Evolutionary conservation across 169 alveolate species (phyloP).

Genomic region (Plasmodium knowlesi): DNA sequence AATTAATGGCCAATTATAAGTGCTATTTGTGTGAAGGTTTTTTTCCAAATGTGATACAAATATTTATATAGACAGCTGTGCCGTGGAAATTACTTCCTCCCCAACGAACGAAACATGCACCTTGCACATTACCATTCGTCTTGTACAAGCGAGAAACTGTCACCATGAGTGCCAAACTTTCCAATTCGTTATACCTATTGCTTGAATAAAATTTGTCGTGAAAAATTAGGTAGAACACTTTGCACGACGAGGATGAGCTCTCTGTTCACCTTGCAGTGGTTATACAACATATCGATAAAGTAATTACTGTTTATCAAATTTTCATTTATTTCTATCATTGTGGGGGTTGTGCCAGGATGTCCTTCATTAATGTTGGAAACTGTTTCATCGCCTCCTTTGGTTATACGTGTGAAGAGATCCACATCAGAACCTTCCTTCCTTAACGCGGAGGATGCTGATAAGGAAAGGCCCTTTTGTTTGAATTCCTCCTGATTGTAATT

Average conservation of each 20-base stretch:
- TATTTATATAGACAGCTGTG: neutral
- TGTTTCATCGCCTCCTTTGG: neutral
- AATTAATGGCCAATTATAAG: neutral
- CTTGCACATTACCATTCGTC: neutral
- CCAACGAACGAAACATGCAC: neutral
- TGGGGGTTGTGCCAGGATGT: neutral
- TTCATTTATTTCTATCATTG: neutral
- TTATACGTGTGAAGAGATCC: neutral
- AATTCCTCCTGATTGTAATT: neutral
- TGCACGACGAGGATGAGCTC: constrained; percentile 24
- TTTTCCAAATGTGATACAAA: neutral
- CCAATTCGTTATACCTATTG: neutral
- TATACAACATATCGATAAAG: constrained; percentile 41
- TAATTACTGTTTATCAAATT: constrained; percentile 43
- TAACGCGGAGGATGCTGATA: neutral
- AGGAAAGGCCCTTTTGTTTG: neutral
- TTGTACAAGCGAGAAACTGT: neutral
- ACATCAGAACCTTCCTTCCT: neutral
- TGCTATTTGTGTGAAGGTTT: neutral
- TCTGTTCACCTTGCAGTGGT: constrained; percentile 19
- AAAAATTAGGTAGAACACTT: constrained; percentile 43
- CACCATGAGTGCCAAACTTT: neutral
- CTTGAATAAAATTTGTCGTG: constrained; percentile 23
- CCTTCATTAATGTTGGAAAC: neutral
- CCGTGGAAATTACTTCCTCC: neutral